Evolutionary conservation across 2,329 filamentous ascomycete species (phyloP).

Genomic region (Monascus ruber): DNA sequence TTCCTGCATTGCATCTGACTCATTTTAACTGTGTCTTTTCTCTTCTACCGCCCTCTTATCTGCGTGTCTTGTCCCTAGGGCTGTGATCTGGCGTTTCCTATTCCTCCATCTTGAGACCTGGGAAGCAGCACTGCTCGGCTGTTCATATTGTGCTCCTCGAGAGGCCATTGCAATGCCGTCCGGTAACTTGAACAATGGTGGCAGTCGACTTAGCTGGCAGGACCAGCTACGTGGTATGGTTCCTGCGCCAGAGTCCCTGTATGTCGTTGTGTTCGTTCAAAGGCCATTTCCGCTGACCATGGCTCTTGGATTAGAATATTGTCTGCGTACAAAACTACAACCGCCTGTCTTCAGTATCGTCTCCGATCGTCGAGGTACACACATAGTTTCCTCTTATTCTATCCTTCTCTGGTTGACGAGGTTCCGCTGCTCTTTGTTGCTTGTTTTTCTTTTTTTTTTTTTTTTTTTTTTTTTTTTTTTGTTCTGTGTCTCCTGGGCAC

Average conservation of each 20-base stretch:
- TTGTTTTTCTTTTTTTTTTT: slow-evolving; percentile 4
- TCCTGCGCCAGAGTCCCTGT: slow-evolving; percentile 4
- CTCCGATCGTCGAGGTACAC: slow-evolving; percentile 60
- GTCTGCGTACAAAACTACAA: slow-evolving; percentile 42
- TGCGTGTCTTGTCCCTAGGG: not conserved
- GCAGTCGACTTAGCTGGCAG: slow-evolving; percentile 38
- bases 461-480: slow-evolving; percentile 7
- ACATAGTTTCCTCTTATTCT: slow-evolving; percentile 1
- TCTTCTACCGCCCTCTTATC: not conserved
- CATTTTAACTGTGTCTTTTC: not conserved
- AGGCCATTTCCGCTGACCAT: slow-evolving; percentile 2
- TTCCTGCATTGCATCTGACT: no score
- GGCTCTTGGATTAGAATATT: slow-evolving; percentile 40
- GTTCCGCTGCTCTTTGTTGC: not conserved
- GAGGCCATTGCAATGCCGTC: slow-evolving; percentile 10
- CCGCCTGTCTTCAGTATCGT: slow-evolving; percentile 57
- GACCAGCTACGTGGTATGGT: slow-evolving; percentile 44
- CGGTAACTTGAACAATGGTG: slow-evolving; percentile 12
- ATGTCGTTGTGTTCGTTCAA: not conserved
- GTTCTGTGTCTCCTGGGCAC: slow-evolving; percentile 1
- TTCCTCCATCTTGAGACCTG: no score
- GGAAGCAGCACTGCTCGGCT: no score
- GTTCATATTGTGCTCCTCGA: no score
- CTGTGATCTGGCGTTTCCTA: no score
- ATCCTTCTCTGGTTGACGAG: slow-evolving; percentile 9